Evolutionary conservation across 202 grass and related monocot genomes (phyloP).

Genomic region (Elaeis oleifera): DNA sequence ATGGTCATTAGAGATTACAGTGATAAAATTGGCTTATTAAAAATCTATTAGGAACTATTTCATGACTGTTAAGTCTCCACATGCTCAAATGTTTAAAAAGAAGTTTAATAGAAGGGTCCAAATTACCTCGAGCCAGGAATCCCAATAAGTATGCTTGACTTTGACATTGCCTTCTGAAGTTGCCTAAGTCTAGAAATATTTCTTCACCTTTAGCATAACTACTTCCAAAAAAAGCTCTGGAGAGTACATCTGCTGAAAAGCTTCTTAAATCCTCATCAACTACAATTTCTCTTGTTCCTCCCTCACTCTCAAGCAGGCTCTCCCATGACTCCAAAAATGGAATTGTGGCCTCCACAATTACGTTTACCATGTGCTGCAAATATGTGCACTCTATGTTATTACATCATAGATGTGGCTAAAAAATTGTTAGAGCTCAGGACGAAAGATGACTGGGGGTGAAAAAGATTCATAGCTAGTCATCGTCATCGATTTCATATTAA

Average conservation of each 20-base stretch:
- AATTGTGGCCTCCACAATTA: slow-evolving; percentile 33
- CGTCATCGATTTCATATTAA: no score
- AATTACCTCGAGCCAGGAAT: slow-evolving; percentile 34
- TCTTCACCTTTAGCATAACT: slow-evolving; percentile 45
- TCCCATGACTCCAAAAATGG: slow-evolving; percentile 44
- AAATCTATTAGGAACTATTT: no score
- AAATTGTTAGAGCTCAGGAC: no score
- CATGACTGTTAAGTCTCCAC: no score
- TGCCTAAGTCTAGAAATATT: slow-evolving; percentile 49
- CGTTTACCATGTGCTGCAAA: slow-evolving; percentile 42
- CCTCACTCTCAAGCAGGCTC: slow-evolving; percentile 17
- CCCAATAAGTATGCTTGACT: slow-evolving; percentile 31
- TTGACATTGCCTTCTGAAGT: slow-evolving; percentile 50
- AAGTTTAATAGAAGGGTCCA: not conserved
- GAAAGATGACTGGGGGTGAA: no score
- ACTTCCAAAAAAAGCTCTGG: slow-evolving; percentile 51
- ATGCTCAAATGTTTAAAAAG: not conserved
- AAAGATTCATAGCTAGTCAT: no score
- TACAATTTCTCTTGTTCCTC: slow-evolving; percentile 40
- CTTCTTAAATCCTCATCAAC: slow-evolving; percentile 52
- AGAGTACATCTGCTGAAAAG: slow-evolving; percentile 65
- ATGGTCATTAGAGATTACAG: no score
- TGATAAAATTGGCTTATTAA: no score
- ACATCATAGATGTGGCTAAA: no score
- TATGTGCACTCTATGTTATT: not conserved